Conservation (phyloP, 352 stramenopile genomes). For the Phytophthora pini region DNA sequence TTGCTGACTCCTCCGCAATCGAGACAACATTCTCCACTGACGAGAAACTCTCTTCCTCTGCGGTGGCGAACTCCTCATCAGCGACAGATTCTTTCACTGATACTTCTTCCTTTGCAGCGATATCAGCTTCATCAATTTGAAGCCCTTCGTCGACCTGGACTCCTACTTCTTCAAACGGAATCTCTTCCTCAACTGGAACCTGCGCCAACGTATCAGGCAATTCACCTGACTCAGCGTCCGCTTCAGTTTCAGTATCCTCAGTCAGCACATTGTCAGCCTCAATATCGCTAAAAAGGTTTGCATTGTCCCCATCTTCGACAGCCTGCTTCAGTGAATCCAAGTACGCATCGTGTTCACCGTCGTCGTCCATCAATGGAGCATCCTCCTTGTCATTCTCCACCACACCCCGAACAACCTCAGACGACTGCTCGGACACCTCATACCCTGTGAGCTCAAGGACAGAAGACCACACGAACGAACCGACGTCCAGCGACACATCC, state of each 20-base stretch:
- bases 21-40: too few relatives aligned
- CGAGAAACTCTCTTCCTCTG: slow-evolving; percentile 3
- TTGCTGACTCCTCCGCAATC: too few relatives aligned
- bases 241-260: slow-evolving; percentile 13
- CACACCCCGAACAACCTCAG: not conserved
- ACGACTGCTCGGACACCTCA: slow-evolving; percentile 7
- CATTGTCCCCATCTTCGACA: slow-evolving; percentile 14
- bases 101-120: not conserved
- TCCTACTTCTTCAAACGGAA: not conserved
- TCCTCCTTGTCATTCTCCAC: slow-evolving; percentile 9
- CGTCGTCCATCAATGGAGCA: slow-evolving; percentile 2
- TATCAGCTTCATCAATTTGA: slow-evolving; percentile 1
- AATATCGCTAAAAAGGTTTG: slow-evolving; percentile 2
- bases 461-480: slow-evolving; percentile 37
- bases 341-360: slow-evolving; percentile 2
- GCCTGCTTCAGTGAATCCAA: slow-evolving; percentile 5
- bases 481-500: slow-evolving; percentile 35
- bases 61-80: slow-evolving; percentile 7
- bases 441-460: slow-evolving; percentile 30
- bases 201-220: slow-evolving; percentile 1
- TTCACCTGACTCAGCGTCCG: not conserved
- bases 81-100: not conserved
- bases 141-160: slow-evolving; percentile 1
- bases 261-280: not conserved
- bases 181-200: slow-evolving; percentile 3